Conservation (phyloP, 441 rosid genomes). For the Erysimum cheiri region DNA sequence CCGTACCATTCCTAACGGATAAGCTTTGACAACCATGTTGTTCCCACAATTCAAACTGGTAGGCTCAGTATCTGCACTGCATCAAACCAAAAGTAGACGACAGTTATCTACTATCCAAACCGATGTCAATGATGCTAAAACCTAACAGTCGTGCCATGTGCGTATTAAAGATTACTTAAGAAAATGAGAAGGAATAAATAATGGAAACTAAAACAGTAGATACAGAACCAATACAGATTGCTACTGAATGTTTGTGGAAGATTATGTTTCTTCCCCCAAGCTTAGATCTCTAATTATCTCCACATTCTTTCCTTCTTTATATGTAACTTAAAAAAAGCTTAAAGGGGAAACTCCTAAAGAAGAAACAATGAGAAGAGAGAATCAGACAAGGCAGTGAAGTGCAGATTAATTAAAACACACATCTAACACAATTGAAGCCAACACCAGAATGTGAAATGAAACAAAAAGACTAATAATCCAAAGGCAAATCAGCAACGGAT, state of each 20-base stretch:
- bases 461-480: background rate
- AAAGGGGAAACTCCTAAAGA: conserved; percentile 11
- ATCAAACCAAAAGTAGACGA: conserved; percentile 25
- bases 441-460: background rate
- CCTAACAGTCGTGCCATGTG: conserved; percentile 1
- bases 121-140: conserved; percentile 14
- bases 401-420: conserved; percentile 3
- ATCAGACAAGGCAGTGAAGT: conserved; percentile 25
- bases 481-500: background rate
- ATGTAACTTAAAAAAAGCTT: background rate
- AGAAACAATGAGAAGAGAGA: conserved; percentile 16
- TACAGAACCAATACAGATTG: background rate
- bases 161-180: too few species aligned
- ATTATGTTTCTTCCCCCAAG: background rate
- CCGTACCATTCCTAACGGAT: conserved; percentile 56
- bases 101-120: conserved; percentile 1
- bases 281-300: conserved; percentile 26
- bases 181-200: background rate
- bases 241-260: background rate
- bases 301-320: conserved; percentile 1
- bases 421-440: conserved; percentile 25
- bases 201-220: background rate
- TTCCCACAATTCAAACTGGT: conserved; percentile 44
- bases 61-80: conserved; percentile 65
- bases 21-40: conserved; percentile 62